phyloP scores from a whole-genome alignment of 1,139 yeast species.

The Pichia norvegensis region DNA sequence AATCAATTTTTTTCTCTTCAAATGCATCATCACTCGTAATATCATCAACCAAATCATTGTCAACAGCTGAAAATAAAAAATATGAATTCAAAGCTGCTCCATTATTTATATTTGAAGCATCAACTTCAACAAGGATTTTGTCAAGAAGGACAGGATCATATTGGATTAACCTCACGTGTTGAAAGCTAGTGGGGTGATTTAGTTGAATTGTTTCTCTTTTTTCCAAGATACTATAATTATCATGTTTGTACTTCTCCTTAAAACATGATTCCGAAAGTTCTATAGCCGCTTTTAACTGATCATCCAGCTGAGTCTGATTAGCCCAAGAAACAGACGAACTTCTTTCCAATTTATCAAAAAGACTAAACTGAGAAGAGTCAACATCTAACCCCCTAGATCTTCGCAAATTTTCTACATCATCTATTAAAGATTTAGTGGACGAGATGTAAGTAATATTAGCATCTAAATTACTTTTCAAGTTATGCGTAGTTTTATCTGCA shows the following conservation, averaged over 20 bases:
- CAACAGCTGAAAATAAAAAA: neutral
- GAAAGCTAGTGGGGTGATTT: constrained; percentile 17
- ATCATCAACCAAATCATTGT: neutral
- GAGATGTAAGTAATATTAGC: constrained; percentile 8
- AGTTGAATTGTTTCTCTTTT: neutral
- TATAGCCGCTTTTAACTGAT: constrained; percentile 24
- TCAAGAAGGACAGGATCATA: constrained; percentile 5
- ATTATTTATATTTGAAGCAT: neutral
- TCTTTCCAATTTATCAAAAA: constrained; percentile 23
- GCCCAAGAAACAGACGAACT: constrained; percentile 31
- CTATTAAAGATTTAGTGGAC: constrained; percentile 48
- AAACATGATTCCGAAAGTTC: constrained; percentile 17
- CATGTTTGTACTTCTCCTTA: constrained; percentile 3
- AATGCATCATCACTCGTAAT: neutral
- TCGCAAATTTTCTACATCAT: constrained; percentile 55
- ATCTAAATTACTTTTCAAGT: constrained; percentile 20
- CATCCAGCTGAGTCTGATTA: constrained; percentile 31
- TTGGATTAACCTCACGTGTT: constrained; percentile 16
- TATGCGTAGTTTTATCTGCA: constrained; percentile 27
- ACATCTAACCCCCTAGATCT: constrained; percentile 30
- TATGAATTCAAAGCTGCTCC: neutral
- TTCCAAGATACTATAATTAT: neutral
- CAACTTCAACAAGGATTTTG: neutral
- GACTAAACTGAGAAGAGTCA: constrained; percentile 19
- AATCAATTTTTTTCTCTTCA: neutral